Conservation (phyloP, 305 asterid genomes). For the Fraxinus albicans region DNA sequence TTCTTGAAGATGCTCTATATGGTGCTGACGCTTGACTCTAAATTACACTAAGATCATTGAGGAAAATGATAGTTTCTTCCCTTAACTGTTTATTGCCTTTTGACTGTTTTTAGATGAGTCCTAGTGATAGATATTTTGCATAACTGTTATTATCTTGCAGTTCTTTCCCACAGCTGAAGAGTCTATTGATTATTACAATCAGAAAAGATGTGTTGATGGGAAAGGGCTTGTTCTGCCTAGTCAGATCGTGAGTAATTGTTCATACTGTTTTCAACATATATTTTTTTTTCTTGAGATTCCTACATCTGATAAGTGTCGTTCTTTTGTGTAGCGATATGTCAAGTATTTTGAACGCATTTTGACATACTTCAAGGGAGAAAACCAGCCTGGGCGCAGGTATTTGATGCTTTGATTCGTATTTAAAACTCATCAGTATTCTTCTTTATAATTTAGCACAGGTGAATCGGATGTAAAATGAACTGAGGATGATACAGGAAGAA, state of each 20-base stretch:
- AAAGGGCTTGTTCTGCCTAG: slow-evolving; percentile 96
- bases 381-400: slow-evolving; percentile 97
- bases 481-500: slow-evolving; percentile 12
- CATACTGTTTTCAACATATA: background rate
- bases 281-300: background rate
- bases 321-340: slow-evolving; percentile 74
- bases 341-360: slow-evolving; percentile 88
- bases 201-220: slow-evolving; percentile 92
- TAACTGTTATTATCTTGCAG: slow-evolving; percentile 39
- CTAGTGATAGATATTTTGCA: slow-evolving; percentile 20
- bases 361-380: slow-evolving; percentile 91
- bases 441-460: background rate
- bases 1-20: background rate
- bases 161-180: slow-evolving; percentile 99
- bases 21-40: background rate
- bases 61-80: background rate
- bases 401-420: slow-evolving; percentile 3
- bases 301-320: slow-evolving; percentile 5
- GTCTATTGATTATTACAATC: slow-evolving; percentile 91
- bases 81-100: background rate
- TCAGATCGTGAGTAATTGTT: slow-evolving; percentile 74
- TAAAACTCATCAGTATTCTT: background rate
- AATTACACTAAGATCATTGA: background rate
- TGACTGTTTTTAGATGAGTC: background rate
- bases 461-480: slow-evolving; percentile 5